phyloP scores from a whole-genome alignment of 305 asterid species.

The Caryopteris hybrid region DNA sequence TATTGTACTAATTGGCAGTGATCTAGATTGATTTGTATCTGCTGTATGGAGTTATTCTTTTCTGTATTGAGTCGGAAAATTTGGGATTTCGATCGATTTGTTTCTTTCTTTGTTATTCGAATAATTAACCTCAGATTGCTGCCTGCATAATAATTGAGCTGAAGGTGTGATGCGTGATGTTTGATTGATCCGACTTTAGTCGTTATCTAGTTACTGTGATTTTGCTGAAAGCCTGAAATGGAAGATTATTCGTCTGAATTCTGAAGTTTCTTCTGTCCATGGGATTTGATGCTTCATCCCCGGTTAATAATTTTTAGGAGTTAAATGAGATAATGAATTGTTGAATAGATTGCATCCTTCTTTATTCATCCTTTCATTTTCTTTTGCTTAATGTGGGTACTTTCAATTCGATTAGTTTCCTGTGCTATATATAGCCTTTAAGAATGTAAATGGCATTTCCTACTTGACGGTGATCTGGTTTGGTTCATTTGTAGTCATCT shows the following conservation, averaged over 20 bases:
- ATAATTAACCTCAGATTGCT: not conserved
- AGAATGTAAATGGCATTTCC: not conserved
- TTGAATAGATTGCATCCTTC: too few relatives aligned
- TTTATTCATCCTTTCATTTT: not conserved
- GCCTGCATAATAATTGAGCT: constrained; percentile 3
- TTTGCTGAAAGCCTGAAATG: constrained; percentile 6
- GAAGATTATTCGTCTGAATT: not conserved
- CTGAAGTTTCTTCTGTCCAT: not conserved
- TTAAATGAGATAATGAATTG: not conserved
- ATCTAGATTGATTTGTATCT: constrained; percentile 12
- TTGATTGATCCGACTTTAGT: constrained; percentile 13
- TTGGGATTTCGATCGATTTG: not conserved
- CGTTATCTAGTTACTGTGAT: not conserved
- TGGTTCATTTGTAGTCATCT: constrained; percentile 5
- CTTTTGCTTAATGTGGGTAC: not conserved
- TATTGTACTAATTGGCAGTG: not conserved
- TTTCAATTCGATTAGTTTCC: not conserved
- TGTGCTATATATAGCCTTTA: not conserved
- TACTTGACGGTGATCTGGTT: constrained; percentile 8
- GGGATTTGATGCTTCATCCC: not conserved
- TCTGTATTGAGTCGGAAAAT: not conserved
- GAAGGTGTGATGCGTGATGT: constrained; percentile 1
- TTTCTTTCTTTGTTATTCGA: not conserved
- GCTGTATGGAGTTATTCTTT: constrained; percentile 12
- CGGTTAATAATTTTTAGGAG: not conserved